phyloP scores from a whole-genome alignment of 2,329 filamentous ascomycete species.

The Drechslerella coelobrocha region DNA sequence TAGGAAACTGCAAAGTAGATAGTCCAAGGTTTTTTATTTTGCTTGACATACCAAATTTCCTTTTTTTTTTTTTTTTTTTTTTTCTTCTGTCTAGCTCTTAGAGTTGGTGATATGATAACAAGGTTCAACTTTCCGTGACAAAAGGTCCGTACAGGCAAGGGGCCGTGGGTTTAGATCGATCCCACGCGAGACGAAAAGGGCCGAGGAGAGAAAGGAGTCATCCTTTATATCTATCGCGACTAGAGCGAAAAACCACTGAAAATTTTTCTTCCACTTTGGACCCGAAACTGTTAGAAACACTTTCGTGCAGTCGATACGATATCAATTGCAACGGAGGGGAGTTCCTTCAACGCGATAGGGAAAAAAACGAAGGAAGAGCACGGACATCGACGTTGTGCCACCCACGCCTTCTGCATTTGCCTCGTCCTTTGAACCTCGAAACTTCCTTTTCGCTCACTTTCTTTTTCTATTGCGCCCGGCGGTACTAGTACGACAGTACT shows the following conservation, averaged over 20 bases:
- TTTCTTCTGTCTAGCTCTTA: background rate
- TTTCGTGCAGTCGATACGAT: constrained; percentile 25
- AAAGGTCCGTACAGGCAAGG: background rate
- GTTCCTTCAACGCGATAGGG: constrained; percentile 32
- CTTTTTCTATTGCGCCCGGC: constrained; percentile 18
- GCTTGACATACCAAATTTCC: background rate
- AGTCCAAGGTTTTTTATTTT: constrained; percentile 37
- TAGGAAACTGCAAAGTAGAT: constrained; percentile 8
- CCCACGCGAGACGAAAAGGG: background rate
- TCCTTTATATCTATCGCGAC: background rate
- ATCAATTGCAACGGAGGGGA: constrained; percentile 14
- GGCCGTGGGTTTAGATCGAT: background rate
- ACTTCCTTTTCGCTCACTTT: constrained; percentile 7
- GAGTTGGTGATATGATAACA: background rate
- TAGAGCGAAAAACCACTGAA: no score
- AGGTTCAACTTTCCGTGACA: background rate
- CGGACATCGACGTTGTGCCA: constrained; percentile 22
- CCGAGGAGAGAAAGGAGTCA: background rate
- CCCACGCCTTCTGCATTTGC: constrained; percentile 1
- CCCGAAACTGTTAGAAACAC: background rate
- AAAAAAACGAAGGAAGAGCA: constrained; percentile 25
- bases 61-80: background rate
- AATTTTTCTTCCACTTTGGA: constrained; percentile 1
- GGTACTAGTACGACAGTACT: no score
- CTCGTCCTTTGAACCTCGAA: background rate